Base-by-base conservation (phyloP, 768 basidiomycete species). In the Candolleomyces efflorescens region DNA sequence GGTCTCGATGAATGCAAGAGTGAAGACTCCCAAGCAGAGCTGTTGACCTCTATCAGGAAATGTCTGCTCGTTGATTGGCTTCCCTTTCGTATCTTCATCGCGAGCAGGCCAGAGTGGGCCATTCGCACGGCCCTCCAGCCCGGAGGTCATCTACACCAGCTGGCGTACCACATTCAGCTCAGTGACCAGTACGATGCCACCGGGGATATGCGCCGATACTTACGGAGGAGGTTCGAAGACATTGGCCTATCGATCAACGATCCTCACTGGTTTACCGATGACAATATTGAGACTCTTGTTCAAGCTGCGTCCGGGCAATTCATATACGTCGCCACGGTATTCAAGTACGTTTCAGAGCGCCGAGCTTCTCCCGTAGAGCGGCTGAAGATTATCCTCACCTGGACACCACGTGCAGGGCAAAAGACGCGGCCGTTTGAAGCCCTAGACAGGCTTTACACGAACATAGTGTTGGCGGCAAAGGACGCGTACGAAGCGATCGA, bases 1-100 rank as follows among this genome's bases (percentile, higher is more conserved):
- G 55, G 55, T 15, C 18, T 56, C 15, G 55, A 56, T n/a, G 55
- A 56, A 26, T 56, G 55, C 24, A 18, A 56, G 9, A 22, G 23
- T n/a, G 32, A 20, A 18, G 46, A 32, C 17, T 46, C 32, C 5
- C 55, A 56, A n/a, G 11, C 13, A 3, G 55, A 47, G 24, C 10
- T 56, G 6, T 36, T 56, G 17, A 7, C 18, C 5, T 17, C 45
- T 9, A n/a, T 56, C 4, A 15, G 20, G 9, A 12, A 49, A 5
- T 45, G 45, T 17, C 10, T 46, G 17, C n/a, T 24, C 17, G n/a
- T 38, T 9, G 17, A 22, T 4, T 18, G 13, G 1, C 26, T 47
- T n/a, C 45, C 45, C 9, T 56, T 56, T n/a, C 47, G 32, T 1
- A 32, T 56, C 18, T 12, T 48, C 9, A 26, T 56, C 20, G 55